A percentile compares a stretch with the other conserved stretches of the same genome.
Conservation (phyloP, 2,329 filamentous ascomycete genomes). For the Alternaria tenuissima region DNA sequence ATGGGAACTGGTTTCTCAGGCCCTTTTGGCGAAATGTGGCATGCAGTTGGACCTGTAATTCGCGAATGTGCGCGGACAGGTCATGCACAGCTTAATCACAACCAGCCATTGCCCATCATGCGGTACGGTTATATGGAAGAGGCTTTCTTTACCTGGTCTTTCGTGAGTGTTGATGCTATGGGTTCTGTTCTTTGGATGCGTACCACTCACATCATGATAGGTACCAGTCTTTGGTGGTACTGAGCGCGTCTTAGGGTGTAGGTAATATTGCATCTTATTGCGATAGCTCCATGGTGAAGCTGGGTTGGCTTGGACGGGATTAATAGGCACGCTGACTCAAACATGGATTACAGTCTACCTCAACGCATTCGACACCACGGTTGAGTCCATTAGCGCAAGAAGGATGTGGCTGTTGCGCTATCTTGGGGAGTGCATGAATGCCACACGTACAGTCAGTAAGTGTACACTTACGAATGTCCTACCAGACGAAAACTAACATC, state of each 20-base stretch:
- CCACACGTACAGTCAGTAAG: constrained; percentile 33
- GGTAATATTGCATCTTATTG: constrained; percentile 13
- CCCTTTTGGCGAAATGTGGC: constrained; percentile 52
- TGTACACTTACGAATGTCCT: background rate
- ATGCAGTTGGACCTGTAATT: constrained; percentile 46
- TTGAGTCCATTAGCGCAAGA: constrained; percentile 49
- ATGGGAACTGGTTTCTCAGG: constrained; percentile 46
- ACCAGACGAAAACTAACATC: background rate
- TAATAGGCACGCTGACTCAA: constrained; percentile 23
- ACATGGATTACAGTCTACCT: constrained; percentile 32
- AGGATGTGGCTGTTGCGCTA: constrained; percentile 52
- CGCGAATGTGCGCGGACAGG: constrained; percentile 42
- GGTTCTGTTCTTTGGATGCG: background rate
- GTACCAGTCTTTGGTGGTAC: constrained; percentile 52
- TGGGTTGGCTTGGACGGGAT: constrained; percentile 2
- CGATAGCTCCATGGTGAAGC: background rate
- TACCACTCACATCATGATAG: constrained; percentile 2
- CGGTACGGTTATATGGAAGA: constrained; percentile 42
- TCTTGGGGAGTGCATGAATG: constrained; percentile 47
- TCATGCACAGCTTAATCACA: constrained; percentile 36
- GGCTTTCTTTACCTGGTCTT: constrained; percentile 56
- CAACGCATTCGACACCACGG: constrained; percentile 50
- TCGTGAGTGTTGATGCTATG: constrained; percentile 23
- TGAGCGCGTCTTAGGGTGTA: constrained; percentile 40
- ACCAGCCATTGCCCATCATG: constrained; percentile 41